These are phyloP conservation scores for Prunus padus DNA, from an alignment of 306 rosid species.

Conservation along the genomic window DNA sequence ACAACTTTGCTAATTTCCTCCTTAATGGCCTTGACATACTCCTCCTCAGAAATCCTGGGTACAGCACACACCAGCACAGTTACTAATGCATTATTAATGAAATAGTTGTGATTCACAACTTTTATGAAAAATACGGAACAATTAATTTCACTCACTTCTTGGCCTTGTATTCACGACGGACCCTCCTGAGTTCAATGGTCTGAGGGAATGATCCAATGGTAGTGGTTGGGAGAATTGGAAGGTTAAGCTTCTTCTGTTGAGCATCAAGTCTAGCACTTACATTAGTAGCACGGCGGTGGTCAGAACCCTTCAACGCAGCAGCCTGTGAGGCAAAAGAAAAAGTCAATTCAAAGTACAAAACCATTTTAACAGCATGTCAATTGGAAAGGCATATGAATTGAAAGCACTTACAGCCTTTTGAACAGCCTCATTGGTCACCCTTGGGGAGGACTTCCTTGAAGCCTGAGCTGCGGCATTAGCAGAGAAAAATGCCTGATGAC, in stretches of 20 bases:
- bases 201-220: slow-evolving; percentile 97
- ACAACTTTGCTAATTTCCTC: slow-evolving; percentile 77
- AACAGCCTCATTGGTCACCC: slow-evolving; percentile 82
- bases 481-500: slow-evolving; percentile 65
- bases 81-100: background rate
- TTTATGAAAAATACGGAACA: background rate
- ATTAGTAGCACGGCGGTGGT: slow-evolving; percentile 80
- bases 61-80: slow-evolving; percentile 1
- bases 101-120: background rate
- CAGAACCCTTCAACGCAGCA: slow-evolving; percentile 87
- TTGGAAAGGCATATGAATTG: slow-evolving; percentile 8
- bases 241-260: slow-evolving; percentile 92
- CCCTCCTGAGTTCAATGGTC: slow-evolving; percentile 81
- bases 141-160: slow-evolving; percentile 55
- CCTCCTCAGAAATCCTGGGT: slow-evolving; percentile 79
- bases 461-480: slow-evolving; percentile 71
- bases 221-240: slow-evolving; percentile 92
- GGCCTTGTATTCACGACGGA: slow-evolving; percentile 93
- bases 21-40: slow-evolving; percentile 65
- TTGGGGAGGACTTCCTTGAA: slow-evolving; percentile 78
- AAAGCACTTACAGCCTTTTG: slow-evolving; percentile 81
- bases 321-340: slow-evolving; percentile 48
- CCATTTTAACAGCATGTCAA: background rate
- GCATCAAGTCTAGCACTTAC: slow-evolving; percentile 88
- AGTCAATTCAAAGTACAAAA: slow-evolving; percentile 15